Evolutionary conservation across 2,329 filamentous ascomycete genomes (phyloP), one percentile per base, ranked within the genome.

Genomic region (Paraphoma sp.): DNA sequence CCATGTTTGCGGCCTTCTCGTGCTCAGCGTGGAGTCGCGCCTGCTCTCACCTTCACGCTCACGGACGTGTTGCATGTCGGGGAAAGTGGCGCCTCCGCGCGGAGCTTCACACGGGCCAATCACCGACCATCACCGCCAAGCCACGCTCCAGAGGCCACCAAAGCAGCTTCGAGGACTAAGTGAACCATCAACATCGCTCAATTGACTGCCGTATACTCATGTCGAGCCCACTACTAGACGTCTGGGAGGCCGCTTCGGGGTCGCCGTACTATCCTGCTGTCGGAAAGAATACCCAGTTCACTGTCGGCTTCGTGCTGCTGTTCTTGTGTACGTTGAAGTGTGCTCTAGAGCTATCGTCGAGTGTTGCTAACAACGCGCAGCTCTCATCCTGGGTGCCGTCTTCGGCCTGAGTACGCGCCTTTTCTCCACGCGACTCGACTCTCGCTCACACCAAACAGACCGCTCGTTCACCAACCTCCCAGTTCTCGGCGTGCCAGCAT

Each of bases 201-300:
- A 64, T 65, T 67, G 61, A 56, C 45, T 47, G 10, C 23, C 9
- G 54, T 43, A 53, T 61, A 64, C 68, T 60, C 69, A 77, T 77
- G 75, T 77, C 75, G 70, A 72, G 66, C 60, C 83, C 96, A 79
- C 88, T 83, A 48, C 74, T 89, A 80, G 88, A 95, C 79, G 86
- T 96, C 82, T 98, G 94, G 94, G 90, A 96, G 85, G 91, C 92
- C 84, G 91, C 93, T 82, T 87, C 91, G 79, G 87, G 87, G 84
- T 91, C 87, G 82, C 92, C 93, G 62, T 98, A 95, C 82, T 80
- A 88, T 69, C 93, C 94, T 60, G 76, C 87, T 55, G 81, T 98
- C 70, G 85, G 86, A 76, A 98, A 98, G 82, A 86, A 88, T 73
- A 88, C 82, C 75, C 95, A 98, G 69, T 95, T 97, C 82, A 80